Conservation (phyloP, 148 eudicot genomes). For the Silene uniflora region DNA sequence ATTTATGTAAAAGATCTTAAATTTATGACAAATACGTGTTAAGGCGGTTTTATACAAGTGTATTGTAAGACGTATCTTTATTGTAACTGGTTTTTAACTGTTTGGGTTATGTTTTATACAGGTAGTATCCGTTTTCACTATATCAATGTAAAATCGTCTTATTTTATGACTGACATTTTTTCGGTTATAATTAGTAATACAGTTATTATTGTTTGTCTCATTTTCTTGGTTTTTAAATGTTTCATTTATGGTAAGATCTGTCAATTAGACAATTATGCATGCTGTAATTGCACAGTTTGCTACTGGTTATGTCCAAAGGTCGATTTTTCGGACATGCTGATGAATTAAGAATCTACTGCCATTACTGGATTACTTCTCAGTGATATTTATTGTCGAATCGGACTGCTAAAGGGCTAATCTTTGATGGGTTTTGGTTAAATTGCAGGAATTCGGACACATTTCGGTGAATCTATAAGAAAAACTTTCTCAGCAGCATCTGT, state of each 20-base stretch:
- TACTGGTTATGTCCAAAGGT: constrained; percentile 10
- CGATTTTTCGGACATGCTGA: not conserved
- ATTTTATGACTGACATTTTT: not conserved
- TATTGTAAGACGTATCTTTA: too few species aligned
- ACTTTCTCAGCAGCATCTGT: not conserved
- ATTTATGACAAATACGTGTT: not conserved
- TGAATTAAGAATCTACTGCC: not conserved
- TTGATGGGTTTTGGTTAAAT: constrained; percentile 14
- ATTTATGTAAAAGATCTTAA: not conserved
- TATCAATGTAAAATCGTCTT: too few species aligned
- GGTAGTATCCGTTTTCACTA: too few species aligned
- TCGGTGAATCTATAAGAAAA: not conserved
- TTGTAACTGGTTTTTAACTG: too few species aligned
- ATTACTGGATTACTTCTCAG: not conserved
- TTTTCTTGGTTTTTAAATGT: not conserved
- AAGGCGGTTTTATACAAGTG: too few species aligned
- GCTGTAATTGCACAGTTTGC: not conserved
- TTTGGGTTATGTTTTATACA: too few species aligned
- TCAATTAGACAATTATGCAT: not conserved
- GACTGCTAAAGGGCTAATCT: constrained; percentile 3
- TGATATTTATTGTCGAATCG: not conserved
- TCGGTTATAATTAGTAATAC: not conserved
- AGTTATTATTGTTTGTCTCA: not conserved
- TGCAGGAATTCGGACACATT: constrained; percentile 27
- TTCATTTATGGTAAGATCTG: constrained; percentile 8